Evolutionary conservation across 2,329 filamentous ascomycete species (phyloP), one percentile per base, ranked within the genome.

Genomic region (Xylaria sp.): DNA sequence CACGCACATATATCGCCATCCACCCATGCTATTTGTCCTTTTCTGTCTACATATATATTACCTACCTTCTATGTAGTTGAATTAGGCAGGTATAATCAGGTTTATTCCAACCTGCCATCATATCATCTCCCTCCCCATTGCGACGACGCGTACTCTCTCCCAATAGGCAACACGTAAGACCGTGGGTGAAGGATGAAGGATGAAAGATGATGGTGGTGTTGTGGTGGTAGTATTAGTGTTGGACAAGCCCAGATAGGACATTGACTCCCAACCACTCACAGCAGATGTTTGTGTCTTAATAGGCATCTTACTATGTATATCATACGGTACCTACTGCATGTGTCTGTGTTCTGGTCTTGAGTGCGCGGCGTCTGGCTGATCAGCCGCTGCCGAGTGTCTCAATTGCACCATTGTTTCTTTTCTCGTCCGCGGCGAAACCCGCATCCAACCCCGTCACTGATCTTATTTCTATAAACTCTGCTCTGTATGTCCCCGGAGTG

Each of bases 301-400:
- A 8, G 11, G 7, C 27, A 12, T 51, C 19, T 51, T 24, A 27
- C 9, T 51, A 14, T 11, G n/a, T 17, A 21, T 50, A 8, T 53
- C 34, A 14, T 1, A 8, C 7, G 34, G 34, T 36, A 11, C 27
- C 50, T 45, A 19, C 17, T 27, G 45, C 12, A 42, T 39, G 54
- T 54, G 45, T 48, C 27, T 32, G 39, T 19, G 54, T 60, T 6
- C 54, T 27, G 24, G 54, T 60, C 12, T 58, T 27, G 24, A 27
- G 59, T 58, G 58, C 8, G 24, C 48, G 24, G 11, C 27, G 21
- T 69, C 34, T 54, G 48, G 65, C 55, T 60, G 59, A 36, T 65
- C 68, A 65, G 65, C 68, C 61, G 54, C 64, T 56, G 17, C 45
- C 67, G 51, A 42, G 56, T 69, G 60, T 71, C 51, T 64, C 61